These are phyloP conservation scores for Phytophthora gonapodyides DNA, from an alignment of 352 stramenopile genomes.

Conservation along the genomic window DNA sequence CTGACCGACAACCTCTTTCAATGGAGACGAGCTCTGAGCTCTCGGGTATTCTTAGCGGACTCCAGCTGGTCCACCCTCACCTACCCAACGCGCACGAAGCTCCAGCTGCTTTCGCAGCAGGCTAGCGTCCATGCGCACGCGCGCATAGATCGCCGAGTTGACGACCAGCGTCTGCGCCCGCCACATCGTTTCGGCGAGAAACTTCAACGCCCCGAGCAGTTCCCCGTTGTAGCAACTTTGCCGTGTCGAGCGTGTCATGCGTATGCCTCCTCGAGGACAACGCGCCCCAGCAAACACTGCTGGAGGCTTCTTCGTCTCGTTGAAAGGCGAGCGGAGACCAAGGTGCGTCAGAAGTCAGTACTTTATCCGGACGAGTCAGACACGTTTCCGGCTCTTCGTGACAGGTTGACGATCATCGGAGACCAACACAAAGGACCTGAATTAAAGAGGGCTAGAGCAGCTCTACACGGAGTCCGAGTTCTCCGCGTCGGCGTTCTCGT, in stretches of 20 bases:
- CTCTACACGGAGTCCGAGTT: slow-evolving; percentile 33
- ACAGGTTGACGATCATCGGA: slow-evolving; percentile 21
- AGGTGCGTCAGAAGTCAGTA: slow-evolving; percentile 5
- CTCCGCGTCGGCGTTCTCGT: slow-evolving; percentile 23
- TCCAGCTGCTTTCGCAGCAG: slow-evolving; percentile 36
- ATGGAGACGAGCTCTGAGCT: background rate
- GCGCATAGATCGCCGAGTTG: slow-evolving; percentile 30
- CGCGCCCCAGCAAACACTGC: too few species aligned
- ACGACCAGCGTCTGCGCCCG: slow-evolving; percentile 11
- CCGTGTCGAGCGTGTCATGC: too few species aligned
- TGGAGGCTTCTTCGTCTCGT: too few species aligned
- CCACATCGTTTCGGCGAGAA: background rate
- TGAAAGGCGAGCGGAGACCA: background rate
- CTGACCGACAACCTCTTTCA: slow-evolving; percentile 21
- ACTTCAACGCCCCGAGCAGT: slow-evolving; percentile 1
- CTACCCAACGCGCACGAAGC: slow-evolving; percentile 10
- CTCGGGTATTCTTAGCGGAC: slow-evolving; percentile 33
- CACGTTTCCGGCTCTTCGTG: slow-evolving; percentile 24
- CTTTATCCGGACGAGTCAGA: slow-evolving; percentile 21
- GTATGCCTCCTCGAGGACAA: too few species aligned
- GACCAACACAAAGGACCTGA: slow-evolving; percentile 17
- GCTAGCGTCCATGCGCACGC: slow-evolving; percentile 20
- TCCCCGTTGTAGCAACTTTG: background rate
- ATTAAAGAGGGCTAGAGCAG: slow-evolving; percentile 8
- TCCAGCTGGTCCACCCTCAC: slow-evolving; percentile 18